Evolutionary conservation across 2,329 filamentous ascomycete species (phyloP), one percentile per base, ranked within the genome.

Genomic region (Mycosphaerella sp.): DNA sequence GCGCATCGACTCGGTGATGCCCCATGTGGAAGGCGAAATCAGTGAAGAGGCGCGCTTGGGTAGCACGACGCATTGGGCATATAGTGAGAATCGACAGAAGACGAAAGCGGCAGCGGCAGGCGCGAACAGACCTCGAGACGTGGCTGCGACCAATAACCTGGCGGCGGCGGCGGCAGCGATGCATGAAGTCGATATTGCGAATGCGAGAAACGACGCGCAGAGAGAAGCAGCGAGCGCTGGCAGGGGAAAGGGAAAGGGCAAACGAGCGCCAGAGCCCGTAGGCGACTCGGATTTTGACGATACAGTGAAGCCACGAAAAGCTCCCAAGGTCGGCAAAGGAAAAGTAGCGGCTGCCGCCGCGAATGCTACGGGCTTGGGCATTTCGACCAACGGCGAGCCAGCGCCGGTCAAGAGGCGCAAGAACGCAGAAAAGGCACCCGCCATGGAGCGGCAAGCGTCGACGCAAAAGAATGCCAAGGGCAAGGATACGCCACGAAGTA

Each of bases 31-130:
- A 60, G 78, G 80, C 56, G 93, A 98, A 70, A 89, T 98, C 67
- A 95, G 89, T 72, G 90, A 96, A 58, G 90, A 97, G 72, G 89
- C 93, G 51, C 89, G 95, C 72, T 85, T 90, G 74, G 93, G 95
- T 48, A 97, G 90, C 72, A 80, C 84, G 55, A 88, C 83, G 49
- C 93, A 98, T 71, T 98, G 93, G 93, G 93, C 92, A 46, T 97
- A 97, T 69, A 87, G 88, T 17, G 87, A 92, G 66, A 86, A 92
- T 60, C 80, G 83, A 51, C 70, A 76, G 52, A 78, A 79, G 60
- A 83, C 82, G 64, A 62, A 65, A 49, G 72, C 72, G 10, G 66
- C 72, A 2, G 75, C 79, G n/a, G 76, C 81, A 23, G 79, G 83
- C 43, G 88, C 95, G 68, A 80, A 86, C 26, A 84, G 86, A 45